Evolutionary conservation across 202 grass and related monocot species (phyloP), one percentile per base, ranked within the genome.

Genomic region (Cymbopogon flexuosus): DNA sequence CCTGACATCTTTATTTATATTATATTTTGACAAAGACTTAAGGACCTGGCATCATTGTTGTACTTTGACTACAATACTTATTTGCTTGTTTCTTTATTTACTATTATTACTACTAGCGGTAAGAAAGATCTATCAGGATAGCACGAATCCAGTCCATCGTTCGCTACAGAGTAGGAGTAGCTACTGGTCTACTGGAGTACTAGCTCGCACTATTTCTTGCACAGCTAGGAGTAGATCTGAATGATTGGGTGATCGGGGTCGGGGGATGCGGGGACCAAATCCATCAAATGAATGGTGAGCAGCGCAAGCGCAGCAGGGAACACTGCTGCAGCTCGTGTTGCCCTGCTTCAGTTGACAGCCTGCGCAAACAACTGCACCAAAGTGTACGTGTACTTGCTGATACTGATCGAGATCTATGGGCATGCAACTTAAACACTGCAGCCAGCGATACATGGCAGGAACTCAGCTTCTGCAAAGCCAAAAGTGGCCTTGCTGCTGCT

Each of bases 381-480:
- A 66, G 76, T 79, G 76, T 41, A 40, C 54, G 37, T 78, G 80
- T 79, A 79, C 85, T 87, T 73, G 35, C 35, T 87, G 85, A 37
- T 78, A 8, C 73, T 56, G 31, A 77, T 77, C 79, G 24, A 12
- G n/a, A n/a, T 72, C 65, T 35, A 62, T 52, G 54, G 36, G 63
- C 30, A 68, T 75, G 70, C 65, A 36, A 59, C 58, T 36, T 36
- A 33, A 36, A 60, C 49, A 19, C 76, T 54, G 29, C 78, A 8
- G 14, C 11, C 6, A 15, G 41, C 37, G 59, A 60, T 34, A 76
- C 76, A 67, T 77, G 82, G 39, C 52, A 37, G 47, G 10, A 12
- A 24, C 15, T 68, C 14, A 10, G 8, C 16, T 65, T 58, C 68
- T 61, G 78, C 52, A 61, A 41, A 61, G 37, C 47, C 39, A 54